Evolutionary conservation across 2,329 filamentous ascomycete species (phyloP), one percentile per base, ranked within the genome.

Genomic region (Diaporthe australafricana): DNA sequence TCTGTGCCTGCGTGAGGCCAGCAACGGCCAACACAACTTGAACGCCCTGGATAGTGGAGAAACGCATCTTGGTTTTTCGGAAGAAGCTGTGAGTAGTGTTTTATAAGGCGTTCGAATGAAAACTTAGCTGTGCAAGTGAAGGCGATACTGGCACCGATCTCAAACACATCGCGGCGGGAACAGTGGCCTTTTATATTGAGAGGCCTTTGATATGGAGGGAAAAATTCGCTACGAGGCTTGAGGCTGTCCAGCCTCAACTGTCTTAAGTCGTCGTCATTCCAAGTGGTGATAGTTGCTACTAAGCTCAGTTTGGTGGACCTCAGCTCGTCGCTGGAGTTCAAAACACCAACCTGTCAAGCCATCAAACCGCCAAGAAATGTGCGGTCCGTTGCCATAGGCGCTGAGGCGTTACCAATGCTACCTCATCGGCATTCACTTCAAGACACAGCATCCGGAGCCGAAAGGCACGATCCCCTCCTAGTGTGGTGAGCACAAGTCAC

Each of bases 371-470:
- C 30, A 22, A 9, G 4, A 38, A 11, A 38, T 56, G 11, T 56
- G 30, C n/a, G 4, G 4, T n/a, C n/a, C 30, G 7, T 38, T 12
- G 20, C 32, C 11, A 12, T 8, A 8, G 7, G 30, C 8, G 38
- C 9, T 14, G 14, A 40, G 38, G 38, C 38, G n/a, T 40, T 16
- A 8, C 38, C 38, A 16, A 11, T 40, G 38, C 3, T 40, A 40
- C 38, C 38, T 8, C 38, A 40, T 3, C 1, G 1, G 5, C 25
- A 3, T 0, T 5, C n/a, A n/a, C 3, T 12, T 32, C 17, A 6
- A 12, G 9, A 16, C 2, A 30, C 52, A 30, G 2, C 6, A 0
- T 2, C 5, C n/a, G n/a, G n/a, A n/a, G 6, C 5, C 17, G 3
- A 17, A 55, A 1, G 1, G 30, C 1, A n/a, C 3, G 30, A n/a